Conservation (phyloP, 1,284 basidiomycete species). For the Baeospora myosura region DNA sequence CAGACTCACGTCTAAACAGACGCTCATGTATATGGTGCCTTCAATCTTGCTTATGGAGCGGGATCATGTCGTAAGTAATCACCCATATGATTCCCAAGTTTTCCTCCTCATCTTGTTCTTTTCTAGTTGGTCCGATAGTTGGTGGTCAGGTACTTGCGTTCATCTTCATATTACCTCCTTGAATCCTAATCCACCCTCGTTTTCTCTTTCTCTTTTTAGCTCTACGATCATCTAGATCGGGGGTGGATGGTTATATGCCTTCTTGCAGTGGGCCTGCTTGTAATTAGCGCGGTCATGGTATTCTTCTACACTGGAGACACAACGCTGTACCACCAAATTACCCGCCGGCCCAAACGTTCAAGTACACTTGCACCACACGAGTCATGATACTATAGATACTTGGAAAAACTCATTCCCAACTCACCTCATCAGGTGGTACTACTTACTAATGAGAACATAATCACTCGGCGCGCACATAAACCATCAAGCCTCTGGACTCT, state of each 20-base stretch:
- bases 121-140: constrained; percentile 57
- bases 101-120: constrained; percentile 8
- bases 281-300: constrained; percentile 30
- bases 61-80: constrained; percentile 45
- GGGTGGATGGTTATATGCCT: constrained; percentile 55
- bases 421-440: too few relatives aligned
- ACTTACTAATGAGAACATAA: too few relatives aligned
- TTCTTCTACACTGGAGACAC: constrained; percentile 40
- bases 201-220: constrained; percentile 25
- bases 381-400: too few relatives aligned
- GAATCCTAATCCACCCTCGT: constrained; percentile 2
- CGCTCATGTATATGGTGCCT: constrained; percentile 60
- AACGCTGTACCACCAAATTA: not conserved
- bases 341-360: not conserved
- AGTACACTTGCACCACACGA: not conserved
- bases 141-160: constrained; percentile 50
- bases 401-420: too few relatives aligned
- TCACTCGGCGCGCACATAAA: too few relatives aligned
- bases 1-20: constrained; percentile 35
- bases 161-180: constrained; percentile 1
- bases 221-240: constrained; percentile 44
- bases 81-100: constrained; percentile 1
- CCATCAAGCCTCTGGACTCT: too few relatives aligned
- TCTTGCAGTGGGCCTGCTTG: constrained; percentile 35
- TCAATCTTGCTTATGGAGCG: constrained; percentile 62